These are phyloP conservation scores for Plasmodium malariae DNA, from an alignment of 169 alveolate species.

Conservation along the genomic window DNA sequence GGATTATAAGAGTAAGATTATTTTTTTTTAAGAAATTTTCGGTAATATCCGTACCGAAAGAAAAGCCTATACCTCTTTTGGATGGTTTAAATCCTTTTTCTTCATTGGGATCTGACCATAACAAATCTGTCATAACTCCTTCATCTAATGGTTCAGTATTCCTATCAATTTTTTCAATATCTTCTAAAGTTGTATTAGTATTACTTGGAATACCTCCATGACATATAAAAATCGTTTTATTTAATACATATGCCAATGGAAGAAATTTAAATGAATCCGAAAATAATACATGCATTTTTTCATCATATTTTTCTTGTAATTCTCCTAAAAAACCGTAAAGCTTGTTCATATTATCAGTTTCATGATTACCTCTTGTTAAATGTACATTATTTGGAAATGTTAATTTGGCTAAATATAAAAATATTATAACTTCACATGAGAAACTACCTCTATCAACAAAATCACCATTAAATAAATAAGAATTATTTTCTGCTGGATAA, in stretches of 20 bases:
- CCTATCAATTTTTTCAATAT: conserved; percentile 94
- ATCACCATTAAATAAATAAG: conserved; percentile 99
- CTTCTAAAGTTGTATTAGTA: conserved; percentile 96
- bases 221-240: conserved; percentile 94
- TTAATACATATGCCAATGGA: conserved; percentile 97
- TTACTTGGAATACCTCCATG: conserved; percentile 98
- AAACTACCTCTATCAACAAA: conserved; percentile 99
- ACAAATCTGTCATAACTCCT: conserved; percentile 95
- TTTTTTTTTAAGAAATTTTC: conserved; percentile 93
- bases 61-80: conserved; percentile 97
- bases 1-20: conserved; percentile 92
- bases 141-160: conserved; percentile 97
- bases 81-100: conserved; percentile 96
- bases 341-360: conserved; percentile 96
- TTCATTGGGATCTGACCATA: conserved; percentile 99
- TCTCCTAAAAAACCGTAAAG: conserved; percentile 99
- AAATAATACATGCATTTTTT: conserved; percentile 94
- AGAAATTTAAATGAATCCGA: conserved; percentile 93
- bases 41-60: conserved; percentile 98
- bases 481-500: conserved; percentile 95
- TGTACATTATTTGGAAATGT: conserved; percentile 96
- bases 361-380: conserved; percentile 99
- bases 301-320: conserved; percentile 96
- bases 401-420: conserved; percentile 93
- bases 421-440: conserved; percentile 96